Evolutionary conservation across 202 grass and related monocot genomes (phyloP).

Genomic region (Panicum hallii): DNA sequence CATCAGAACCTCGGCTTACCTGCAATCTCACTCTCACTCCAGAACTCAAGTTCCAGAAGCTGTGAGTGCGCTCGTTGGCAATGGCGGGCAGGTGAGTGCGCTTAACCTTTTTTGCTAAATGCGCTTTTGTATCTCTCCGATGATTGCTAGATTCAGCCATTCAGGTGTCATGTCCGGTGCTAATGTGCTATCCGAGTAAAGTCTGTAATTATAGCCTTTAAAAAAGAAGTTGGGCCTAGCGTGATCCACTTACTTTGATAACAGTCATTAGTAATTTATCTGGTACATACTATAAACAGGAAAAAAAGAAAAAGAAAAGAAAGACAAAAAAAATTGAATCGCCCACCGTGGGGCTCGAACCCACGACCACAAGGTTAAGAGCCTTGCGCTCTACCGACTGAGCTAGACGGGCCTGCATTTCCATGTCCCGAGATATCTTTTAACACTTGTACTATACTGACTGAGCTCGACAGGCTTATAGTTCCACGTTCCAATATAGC

Average conservation of each 20-base stretch:
- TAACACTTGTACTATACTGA: too few species aligned
- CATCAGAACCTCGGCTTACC: neutral
- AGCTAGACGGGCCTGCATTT: slow-evolving; percentile 62
- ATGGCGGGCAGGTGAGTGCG: neutral
- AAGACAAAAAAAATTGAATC: neutral
- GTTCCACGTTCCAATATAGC: too few species aligned
- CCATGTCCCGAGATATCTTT: too few species aligned
- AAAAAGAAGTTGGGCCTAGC: neutral
- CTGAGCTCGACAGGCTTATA: too few species aligned
- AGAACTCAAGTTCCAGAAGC: too few species aligned
- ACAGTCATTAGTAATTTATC: too few species aligned
- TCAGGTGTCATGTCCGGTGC: neutral
- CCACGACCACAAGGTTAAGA: slow-evolving; percentile 90
- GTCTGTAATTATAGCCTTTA: neutral
- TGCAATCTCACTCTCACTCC: too few species aligned
- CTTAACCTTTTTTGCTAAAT: neutral
- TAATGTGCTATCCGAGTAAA: neutral
- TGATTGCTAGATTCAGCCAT: neutral
- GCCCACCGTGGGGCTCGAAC: slow-evolving; percentile 79
- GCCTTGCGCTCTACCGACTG: slow-evolving; percentile 76
- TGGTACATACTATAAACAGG: too few species aligned
- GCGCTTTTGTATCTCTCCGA: neutral
- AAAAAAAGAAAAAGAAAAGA: too few species aligned
- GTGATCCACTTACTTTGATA: neutral
- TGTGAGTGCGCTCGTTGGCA: too few species aligned